Conservation (phyloP, 352 stramenopile species). For the Phytophthora tentaculata region DNA sequence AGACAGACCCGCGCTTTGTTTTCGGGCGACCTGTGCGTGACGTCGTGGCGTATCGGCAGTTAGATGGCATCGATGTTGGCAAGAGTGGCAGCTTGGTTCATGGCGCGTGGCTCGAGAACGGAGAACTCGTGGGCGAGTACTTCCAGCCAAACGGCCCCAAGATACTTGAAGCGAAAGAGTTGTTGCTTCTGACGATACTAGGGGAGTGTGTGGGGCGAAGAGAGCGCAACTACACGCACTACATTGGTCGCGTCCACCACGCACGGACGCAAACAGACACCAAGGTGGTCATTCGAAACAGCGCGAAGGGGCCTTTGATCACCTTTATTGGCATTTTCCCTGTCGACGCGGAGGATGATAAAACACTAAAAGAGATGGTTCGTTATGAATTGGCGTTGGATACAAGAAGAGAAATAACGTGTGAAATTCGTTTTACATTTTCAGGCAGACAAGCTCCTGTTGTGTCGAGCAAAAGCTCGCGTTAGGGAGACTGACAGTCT, state of each 20-base stretch:
- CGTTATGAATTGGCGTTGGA: neutral
- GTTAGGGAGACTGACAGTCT: constrained; percentile 1
- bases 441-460: constrained; percentile 27
- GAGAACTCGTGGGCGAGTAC: constrained; percentile 29
- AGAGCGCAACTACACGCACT: constrained; percentile 25
- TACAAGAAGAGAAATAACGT: neutral
- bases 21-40: constrained; percentile 35
- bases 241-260: constrained; percentile 15
- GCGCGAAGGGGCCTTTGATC: constrained; percentile 14
- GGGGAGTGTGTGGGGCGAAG: constrained; percentile 27
- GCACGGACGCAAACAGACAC: constrained; percentile 6
- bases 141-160: constrained; percentile 9
- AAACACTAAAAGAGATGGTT: constrained; percentile 20
- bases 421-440: neutral
- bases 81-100: constrained; percentile 24
- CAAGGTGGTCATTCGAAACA: constrained; percentile 36
- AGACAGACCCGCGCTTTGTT: constrained; percentile 32
- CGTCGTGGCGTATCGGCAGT: constrained; percentile 15
- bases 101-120: constrained; percentile 34
- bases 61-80: constrained; percentile 24
- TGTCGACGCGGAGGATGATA: constrained; percentile 11
- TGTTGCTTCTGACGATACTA: constrained; percentile 29
- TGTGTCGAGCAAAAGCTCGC: constrained; percentile 19
- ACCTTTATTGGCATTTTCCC: constrained; percentile 34
- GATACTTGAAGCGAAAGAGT: constrained; percentile 20